Conservation (phyloP, 1,284 basidiomycete genomes). For the Moesziomyces aphidis region DNA sequence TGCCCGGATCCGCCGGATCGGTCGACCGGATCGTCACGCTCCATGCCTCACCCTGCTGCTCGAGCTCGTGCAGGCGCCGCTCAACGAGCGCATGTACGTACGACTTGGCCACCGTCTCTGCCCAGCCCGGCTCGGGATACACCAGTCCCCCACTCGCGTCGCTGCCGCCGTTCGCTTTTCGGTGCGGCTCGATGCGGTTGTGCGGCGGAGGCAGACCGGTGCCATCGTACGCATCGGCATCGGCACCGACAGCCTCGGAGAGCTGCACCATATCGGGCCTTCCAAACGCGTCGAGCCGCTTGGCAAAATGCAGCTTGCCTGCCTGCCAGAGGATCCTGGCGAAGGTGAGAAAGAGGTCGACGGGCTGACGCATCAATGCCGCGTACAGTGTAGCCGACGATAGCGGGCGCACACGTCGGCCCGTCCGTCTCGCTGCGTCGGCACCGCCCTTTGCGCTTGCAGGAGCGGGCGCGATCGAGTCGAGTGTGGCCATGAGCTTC, state of each 20-base stretch:
- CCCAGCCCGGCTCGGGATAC: conserved; percentile 27
- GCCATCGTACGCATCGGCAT: conserved; percentile 12
- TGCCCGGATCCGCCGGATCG: conserved; percentile 27
- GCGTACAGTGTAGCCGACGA: conserved; percentile 70
- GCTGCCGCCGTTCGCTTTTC: neutral
- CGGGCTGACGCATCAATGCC: conserved; percentile 71
- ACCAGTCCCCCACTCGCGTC: conserved; percentile 14
- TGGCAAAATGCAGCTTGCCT: conserved; percentile 76
- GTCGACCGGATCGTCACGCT: conserved; percentile 14
- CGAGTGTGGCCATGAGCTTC: conserved; percentile 73
- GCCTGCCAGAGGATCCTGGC: conserved; percentile 78
- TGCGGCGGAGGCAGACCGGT: conserved; percentile 37
- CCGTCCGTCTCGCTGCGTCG: neutral
- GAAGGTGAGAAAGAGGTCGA: conserved; percentile 75
- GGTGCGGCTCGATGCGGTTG: conserved; percentile 46
- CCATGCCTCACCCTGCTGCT: conserved; percentile 10
- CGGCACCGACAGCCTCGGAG: neutral
- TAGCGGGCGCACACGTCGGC: conserved; percentile 68
- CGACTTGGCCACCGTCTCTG: conserved; percentile 18
- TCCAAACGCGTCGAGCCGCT: conserved; percentile 75
- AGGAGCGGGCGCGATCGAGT: conserved; percentile 67
- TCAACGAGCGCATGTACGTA: conserved; percentile 6
- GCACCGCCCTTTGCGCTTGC: neutral
- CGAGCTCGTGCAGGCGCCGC: conserved; percentile 15
- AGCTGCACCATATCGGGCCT: conserved; percentile 73